A percentile compares a stretch with the other conserved stretches of the same genome.
These are phyloP conservation scores for Starmera pachycereana DNA, from an alignment of 805 yeast genomes.

Conservation along the genomic window DNA sequence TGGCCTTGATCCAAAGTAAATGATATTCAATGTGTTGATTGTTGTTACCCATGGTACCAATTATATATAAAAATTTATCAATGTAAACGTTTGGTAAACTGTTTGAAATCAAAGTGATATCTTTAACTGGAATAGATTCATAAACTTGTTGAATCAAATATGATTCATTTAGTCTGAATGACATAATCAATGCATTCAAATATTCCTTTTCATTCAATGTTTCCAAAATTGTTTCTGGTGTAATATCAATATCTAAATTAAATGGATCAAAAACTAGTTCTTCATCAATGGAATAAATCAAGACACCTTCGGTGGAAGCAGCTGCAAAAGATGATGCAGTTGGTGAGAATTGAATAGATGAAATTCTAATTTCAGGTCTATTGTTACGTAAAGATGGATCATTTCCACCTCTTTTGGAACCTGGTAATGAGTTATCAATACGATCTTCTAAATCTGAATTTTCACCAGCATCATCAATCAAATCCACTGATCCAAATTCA, in stretches of 20 bases:
- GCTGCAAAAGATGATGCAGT: slow-evolving; percentile 87
- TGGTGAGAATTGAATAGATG: slow-evolving; percentile 76
- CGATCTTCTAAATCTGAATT: slow-evolving; percentile 79
- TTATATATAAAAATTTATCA: slow-evolving; percentile 51
- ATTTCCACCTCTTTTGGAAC: slow-evolving; percentile 60
- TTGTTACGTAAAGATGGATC: slow-evolving; percentile 69
- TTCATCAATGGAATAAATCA: slow-evolving; percentile 73
- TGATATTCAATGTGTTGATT: slow-evolving; percentile 81
- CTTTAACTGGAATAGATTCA: slow-evolving; percentile 62
- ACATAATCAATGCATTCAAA: slow-evolving; percentile 78
- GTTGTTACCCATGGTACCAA: slow-evolving; percentile 57
- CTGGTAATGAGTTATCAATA: slow-evolving; percentile 69
- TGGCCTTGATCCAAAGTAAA: slow-evolving; percentile 65
- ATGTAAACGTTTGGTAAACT: slow-evolving; percentile 74
- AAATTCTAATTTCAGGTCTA: slow-evolving; percentile 77
- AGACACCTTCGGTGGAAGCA: slow-evolving; percentile 88
- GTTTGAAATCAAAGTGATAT: slow-evolving; percentile 55
- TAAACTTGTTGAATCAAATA: slow-evolving; percentile 63
- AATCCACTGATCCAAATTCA: slow-evolving; percentile 76
- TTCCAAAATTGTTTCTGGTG: slow-evolving; percentile 66
- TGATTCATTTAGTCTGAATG: slow-evolving; percentile 82
- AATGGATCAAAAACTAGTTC: slow-evolving; percentile 80
- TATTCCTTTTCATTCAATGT: slow-evolving; percentile 47
- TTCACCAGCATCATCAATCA: slow-evolving; percentile 81
- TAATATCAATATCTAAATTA: slow-evolving; percentile 86